Conservation (phyloP, 2,329 filamentous ascomycete species). For the Colletotrichum sojae region DNA sequence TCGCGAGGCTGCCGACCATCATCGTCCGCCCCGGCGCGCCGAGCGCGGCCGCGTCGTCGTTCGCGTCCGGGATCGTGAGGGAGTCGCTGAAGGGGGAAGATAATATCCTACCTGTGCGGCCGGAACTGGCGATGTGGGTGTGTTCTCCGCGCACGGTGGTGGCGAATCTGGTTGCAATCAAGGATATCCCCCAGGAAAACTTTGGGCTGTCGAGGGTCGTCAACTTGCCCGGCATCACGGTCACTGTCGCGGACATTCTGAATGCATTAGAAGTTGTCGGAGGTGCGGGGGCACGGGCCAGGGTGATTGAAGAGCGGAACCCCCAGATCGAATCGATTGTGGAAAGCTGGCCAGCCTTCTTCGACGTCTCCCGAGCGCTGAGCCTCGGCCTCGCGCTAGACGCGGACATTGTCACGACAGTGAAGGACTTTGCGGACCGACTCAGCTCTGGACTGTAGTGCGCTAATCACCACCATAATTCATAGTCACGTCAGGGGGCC, state of each 20-base stretch:
- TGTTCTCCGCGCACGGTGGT: constrained; percentile 63
- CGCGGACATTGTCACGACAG: constrained; percentile 52
- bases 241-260: constrained; percentile 67
- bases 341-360: constrained; percentile 67
- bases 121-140: constrained; percentile 61
- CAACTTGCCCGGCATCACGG: constrained; percentile 66
- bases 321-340: constrained; percentile 64
- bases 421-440: constrained; percentile 42
- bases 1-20: constrained; percentile 71
- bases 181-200: constrained; percentile 55
- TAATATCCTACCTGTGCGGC: constrained; percentile 59
- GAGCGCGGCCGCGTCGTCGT: constrained; percentile 72
- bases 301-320: constrained; percentile 64
- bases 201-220: constrained; percentile 60
- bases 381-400: constrained; percentile 66
- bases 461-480: not conserved
- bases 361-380: constrained; percentile 66
- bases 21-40: constrained; percentile 73
- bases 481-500: not conserved
- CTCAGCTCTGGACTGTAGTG: constrained; percentile 4
- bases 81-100: constrained; percentile 67
- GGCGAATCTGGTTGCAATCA: constrained; percentile 59
- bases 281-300: constrained; percentile 57
- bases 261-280: constrained; percentile 64
- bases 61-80: constrained; percentile 73